These are phyloP conservation scores for Bretschneidera sinensis DNA, from an alignment of 345 rosid species.

Conservation along the genomic window DNA sequence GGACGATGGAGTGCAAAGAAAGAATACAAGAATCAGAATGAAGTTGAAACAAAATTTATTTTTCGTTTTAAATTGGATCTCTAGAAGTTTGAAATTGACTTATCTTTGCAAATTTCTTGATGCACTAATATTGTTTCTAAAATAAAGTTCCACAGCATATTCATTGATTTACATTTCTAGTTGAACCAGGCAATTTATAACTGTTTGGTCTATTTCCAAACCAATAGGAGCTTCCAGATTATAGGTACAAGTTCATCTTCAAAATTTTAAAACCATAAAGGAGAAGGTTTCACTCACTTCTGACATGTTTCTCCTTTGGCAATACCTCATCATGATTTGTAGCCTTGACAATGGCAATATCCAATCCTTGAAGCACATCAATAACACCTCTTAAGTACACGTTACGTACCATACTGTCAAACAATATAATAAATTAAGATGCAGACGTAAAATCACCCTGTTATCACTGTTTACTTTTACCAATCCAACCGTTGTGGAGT, in stretches of 20 bases:
- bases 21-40: background rate
- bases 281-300: conserved; percentile 22
- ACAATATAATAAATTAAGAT: background rate
- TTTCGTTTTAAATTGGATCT: too few relatives aligned
- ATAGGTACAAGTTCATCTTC: too few relatives aligned
- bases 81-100: too few relatives aligned
- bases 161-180: too few relatives aligned
- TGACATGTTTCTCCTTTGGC: conserved; percentile 37
- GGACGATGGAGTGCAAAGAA: background rate
- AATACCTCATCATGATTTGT: conserved; percentile 30
- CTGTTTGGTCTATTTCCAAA: too few relatives aligned
- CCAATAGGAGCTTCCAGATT: too few relatives aligned
- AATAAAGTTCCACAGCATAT: too few relatives aligned
- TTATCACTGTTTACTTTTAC: conserved; percentile 30
- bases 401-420: background rate
- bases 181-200: too few relatives aligned
- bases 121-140: too few relatives aligned
- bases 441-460: conserved; percentile 17
- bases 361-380: conserved; percentile 23
- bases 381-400: background rate
- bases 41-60: background rate
- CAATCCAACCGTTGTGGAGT: conserved; percentile 35
- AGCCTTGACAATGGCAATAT: conserved; percentile 42
- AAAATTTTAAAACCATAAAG: too few relatives aligned
- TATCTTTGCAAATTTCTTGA: too few relatives aligned